Evolutionary conservation across 768 basidiomycete species (phyloP).

Genomic region (Podaxis pistillaris): DNA sequence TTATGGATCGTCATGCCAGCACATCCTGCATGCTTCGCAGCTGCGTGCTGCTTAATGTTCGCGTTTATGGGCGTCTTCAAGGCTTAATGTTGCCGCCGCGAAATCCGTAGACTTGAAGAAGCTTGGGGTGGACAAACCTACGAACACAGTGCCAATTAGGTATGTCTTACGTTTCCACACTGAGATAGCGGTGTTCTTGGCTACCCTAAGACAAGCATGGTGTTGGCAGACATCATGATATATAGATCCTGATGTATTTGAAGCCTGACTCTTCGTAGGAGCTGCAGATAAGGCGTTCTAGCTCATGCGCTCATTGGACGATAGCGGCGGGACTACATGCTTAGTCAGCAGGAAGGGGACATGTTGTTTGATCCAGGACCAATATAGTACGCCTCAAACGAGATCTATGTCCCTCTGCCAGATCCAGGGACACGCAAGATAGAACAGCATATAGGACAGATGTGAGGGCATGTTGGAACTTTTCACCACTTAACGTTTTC

Average conservation of each 20-base stretch:
- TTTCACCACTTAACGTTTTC: background rate
- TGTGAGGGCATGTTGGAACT: background rate
- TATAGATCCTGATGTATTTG: background rate
- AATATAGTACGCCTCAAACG: background rate
- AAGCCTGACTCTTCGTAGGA: background rate
- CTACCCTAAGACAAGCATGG: background rate
- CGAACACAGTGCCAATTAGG: background rate
- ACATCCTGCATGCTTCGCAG: background rate
- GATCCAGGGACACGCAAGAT: background rate
- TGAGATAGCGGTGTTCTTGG: background rate
- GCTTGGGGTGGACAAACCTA: no score
- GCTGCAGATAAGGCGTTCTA: slow-evolving; percentile 1
- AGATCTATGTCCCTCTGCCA: background rate
- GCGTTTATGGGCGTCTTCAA: background rate
- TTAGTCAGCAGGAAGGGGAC: slow-evolving; percentile 5
- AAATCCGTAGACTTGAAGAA: background rate
- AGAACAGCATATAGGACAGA: background rate
- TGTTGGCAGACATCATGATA: background rate
- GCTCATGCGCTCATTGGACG: slow-evolving; percentile 14
- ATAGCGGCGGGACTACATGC: slow-evolving; percentile 7
- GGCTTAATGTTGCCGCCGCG: background rate
- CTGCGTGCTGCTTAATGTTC: background rate
- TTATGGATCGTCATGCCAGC: background rate
- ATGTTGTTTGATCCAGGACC: background rate
- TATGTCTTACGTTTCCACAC: background rate